Percentiles rank a stretch among this genome's conserved stretches.
Conservation (phyloP, 2,329 filamentous ascomycete genomes). For the Diaporthe destruens region DNA sequence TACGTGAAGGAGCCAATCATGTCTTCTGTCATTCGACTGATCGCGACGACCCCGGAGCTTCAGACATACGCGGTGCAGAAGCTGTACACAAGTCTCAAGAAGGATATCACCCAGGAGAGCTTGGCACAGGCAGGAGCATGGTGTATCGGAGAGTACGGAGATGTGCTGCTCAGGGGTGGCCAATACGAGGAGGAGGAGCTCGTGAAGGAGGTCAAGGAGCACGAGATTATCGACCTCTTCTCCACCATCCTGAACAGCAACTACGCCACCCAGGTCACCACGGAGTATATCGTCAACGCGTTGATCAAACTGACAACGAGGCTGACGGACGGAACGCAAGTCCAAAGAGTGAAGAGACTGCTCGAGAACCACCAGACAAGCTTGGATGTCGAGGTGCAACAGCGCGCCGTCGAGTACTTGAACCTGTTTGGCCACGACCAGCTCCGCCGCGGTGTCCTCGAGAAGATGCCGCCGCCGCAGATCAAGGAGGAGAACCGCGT, state of each 20-base stretch:
- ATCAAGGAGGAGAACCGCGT: slow-evolving; percentile 96
- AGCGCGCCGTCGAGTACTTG: slow-evolving; percentile 93
- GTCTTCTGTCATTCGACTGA: slow-evolving; percentile 94
- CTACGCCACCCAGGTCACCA: slow-evolving; percentile 90
- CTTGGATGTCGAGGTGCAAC: slow-evolving; percentile 94
- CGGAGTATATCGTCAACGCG: slow-evolving; percentile 95
- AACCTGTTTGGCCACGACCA: slow-evolving; percentile 94
- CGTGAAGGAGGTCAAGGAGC: slow-evolving; percentile 83
- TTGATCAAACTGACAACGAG: slow-evolving; percentile 95
- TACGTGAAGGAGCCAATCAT: slow-evolving; percentile 98
- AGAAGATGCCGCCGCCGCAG: slow-evolving; percentile 97
- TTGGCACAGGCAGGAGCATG: slow-evolving; percentile 93
- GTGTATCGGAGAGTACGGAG: slow-evolving; percentile 98
- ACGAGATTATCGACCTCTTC: slow-evolving; percentile 94
- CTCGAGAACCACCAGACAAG: slow-evolving; percentile 85
- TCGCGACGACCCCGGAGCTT: slow-evolving; percentile 92
- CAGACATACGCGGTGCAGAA: slow-evolving; percentile 98
- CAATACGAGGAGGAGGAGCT: slow-evolving; percentile 96
- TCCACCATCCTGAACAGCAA: slow-evolving; percentile 92
- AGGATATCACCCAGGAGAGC: slow-evolving; percentile 97
- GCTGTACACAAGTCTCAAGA: slow-evolving; percentile 88
- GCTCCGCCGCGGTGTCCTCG: slow-evolving; percentile 88
- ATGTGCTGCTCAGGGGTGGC: slow-evolving; percentile 87
- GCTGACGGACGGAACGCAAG: slow-evolving; percentile 83
- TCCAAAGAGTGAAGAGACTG: slow-evolving; percentile 85